These are phyloP conservation scores for Fraxinus latifolia DNA, from an alignment of 305 asterid species.

Conservation along the genomic window DNA sequence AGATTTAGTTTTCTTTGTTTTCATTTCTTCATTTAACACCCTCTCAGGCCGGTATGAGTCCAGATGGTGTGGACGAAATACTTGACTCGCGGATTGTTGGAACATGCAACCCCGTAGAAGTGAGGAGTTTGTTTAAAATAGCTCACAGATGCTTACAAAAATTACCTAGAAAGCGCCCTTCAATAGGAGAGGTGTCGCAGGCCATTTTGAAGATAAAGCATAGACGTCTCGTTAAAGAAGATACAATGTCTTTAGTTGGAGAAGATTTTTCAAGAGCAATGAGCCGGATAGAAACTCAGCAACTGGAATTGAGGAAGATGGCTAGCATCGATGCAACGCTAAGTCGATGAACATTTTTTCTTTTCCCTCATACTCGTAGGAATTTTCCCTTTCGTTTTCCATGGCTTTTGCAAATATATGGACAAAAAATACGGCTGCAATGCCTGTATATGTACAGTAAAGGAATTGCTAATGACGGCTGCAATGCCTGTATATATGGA, in stretches of 20 bases:
- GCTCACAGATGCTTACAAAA: constrained; percentile 74
- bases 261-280: constrained; percentile 61
- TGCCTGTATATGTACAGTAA: background rate
- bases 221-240: constrained; percentile 56
- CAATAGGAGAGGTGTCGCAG: constrained; percentile 75
- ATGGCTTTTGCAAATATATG: background rate
- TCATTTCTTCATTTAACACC: background rate
- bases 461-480: background rate
- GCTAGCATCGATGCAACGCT: constrained; percentile 42
- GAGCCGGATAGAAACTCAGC: constrained; percentile 66
- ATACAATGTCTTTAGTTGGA: constrained; percentile 53
- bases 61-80: constrained; percentile 89
- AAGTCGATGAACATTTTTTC: constrained; percentile 20
- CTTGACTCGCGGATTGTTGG: constrained; percentile 70
- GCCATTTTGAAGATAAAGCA: constrained; percentile 69
- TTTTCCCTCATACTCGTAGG: too few species aligned
- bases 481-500: too few species aligned
- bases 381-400: background rate
- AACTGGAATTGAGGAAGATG: constrained; percentile 62
- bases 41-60: constrained; percentile 80
- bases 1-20: background rate
- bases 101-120: constrained; percentile 63
- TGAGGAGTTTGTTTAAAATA: constrained; percentile 59
- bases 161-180: constrained; percentile 74
- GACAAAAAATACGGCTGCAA: background rate